These are phyloP conservation scores for Solanum appendiculatum DNA, from an alignment of 257 asterid genomes.

Conservation along the genomic window DNA sequence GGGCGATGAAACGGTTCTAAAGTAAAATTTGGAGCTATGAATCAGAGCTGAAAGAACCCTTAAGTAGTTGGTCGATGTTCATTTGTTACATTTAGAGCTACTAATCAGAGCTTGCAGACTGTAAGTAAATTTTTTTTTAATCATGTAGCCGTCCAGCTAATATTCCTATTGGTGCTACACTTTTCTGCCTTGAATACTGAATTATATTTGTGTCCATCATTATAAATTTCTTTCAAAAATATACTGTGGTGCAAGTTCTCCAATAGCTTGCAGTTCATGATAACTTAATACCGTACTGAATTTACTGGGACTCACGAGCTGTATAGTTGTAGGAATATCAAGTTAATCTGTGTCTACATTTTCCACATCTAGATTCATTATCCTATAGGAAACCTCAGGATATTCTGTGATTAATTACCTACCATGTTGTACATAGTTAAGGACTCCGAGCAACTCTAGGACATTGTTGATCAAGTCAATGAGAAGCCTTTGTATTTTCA, in stretches of 20 bases:
- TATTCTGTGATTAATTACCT: background rate
- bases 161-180: background rate
- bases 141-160: background rate
- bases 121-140: background rate
- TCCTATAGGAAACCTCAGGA: background rate
- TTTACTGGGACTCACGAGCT: background rate
- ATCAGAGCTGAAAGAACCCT: background rate
- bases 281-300: background rate
- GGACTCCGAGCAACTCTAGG: background rate
- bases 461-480: background rate
- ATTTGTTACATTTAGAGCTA: background rate
- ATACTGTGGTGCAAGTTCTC: background rate
- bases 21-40: too few relatives aligned
- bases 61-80: background rate
- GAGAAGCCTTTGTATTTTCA: background rate
- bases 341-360: background rate
- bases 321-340: background rate
- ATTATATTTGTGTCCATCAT: background rate
- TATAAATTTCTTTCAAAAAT: background rate
- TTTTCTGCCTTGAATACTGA: background rate
- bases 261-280: background rate
- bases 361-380: background rate
- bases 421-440: background rate
- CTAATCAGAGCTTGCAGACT: background rate
- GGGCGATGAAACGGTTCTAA: too few relatives aligned